Conservation (phyloP, 2,329 filamentous ascomycete species). For the Pyrenophora teres region DNA sequence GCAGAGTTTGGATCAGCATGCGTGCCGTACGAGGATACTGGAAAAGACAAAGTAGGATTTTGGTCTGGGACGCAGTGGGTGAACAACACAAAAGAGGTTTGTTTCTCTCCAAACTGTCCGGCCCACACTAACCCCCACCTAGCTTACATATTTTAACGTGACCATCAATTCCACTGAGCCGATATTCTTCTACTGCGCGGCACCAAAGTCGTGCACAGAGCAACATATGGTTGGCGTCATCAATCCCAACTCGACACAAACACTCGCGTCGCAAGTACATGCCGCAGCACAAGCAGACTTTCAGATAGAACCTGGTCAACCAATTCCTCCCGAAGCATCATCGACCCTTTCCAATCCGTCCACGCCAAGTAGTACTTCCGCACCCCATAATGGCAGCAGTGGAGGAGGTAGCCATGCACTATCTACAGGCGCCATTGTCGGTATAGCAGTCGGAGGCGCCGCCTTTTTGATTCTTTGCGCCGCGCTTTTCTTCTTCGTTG, state of each 20-base stretch:
- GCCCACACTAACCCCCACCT: constrained; percentile 5
- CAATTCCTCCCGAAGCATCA: constrained; percentile 46
- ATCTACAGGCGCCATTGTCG: constrained; percentile 50
- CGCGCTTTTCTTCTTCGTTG: constrained; percentile 69
- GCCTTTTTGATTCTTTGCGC: constrained; percentile 65
- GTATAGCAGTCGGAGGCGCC: constrained; percentile 66
- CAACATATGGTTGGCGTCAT: constrained; percentile 77
- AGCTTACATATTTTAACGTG: constrained; percentile 40
- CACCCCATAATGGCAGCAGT: constrained; percentile 2
- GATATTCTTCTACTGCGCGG: constrained; percentile 54
- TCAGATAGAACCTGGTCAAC: constrained; percentile 47
- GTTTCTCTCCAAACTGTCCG: neutral
- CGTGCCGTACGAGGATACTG: constrained; percentile 46
- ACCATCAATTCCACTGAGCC: constrained; percentile 44
- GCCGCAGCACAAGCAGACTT: constrained; percentile 31
- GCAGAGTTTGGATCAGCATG: constrained; percentile 49
- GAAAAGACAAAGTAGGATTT: constrained; percentile 36
- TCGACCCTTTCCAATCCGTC: constrained; percentile 15
- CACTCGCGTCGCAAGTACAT: constrained; percentile 33
- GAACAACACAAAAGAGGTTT: constrained; percentile 32
- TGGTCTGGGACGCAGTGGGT: constrained; percentile 38
- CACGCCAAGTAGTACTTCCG: constrained; percentile 3
- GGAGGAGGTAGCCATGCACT: constrained; percentile 24
- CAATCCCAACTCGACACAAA: constrained; percentile 59
- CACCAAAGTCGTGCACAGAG: constrained; percentile 65